Percentiles rank a stretch among this genome's conserved stretches.
phyloP scores from a whole-genome alignment of 208 protist species.

The Crithidia acanthocephali region DNA sequence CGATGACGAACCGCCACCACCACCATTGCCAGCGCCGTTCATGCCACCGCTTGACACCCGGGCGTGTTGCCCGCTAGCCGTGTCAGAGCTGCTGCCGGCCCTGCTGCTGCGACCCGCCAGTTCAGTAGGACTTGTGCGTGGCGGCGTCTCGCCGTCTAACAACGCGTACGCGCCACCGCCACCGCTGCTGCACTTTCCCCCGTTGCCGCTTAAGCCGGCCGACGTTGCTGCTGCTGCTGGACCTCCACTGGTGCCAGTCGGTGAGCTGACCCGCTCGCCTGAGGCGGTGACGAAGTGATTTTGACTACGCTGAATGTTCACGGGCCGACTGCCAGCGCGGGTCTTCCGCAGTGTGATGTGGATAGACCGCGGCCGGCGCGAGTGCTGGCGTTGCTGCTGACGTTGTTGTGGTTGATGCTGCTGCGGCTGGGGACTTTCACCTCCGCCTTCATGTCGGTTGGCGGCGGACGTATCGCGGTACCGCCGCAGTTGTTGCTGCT shows the following conservation, averaged over 20 bases:
- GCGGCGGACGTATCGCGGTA: constrained; percentile 5
- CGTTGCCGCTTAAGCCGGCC: background rate
- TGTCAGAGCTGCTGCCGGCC: constrained; percentile 2
- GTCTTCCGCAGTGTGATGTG: constrained; percentile 45
- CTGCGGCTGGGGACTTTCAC: background rate
- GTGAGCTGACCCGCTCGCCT: constrained; percentile 6
- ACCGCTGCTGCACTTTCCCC: background rate
- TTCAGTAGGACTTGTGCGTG: background rate
- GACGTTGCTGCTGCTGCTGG: too few relatives aligned
- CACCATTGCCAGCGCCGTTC: background rate
- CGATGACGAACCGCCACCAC: constrained; percentile 11
- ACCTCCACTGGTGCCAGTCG: background rate
- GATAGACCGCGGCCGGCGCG: constrained; percentile 32
- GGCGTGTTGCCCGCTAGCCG: background rate
- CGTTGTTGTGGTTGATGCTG: constrained; percentile 5
- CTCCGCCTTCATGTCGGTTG: background rate
- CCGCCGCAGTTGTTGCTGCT: constrained; percentile 1
- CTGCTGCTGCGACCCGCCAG: background rate
- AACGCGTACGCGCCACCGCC: background rate
- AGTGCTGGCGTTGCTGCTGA: constrained; percentile 3
- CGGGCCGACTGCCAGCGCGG: constrained; percentile 38
- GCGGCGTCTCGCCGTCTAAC: background rate
- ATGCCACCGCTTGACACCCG: background rate
- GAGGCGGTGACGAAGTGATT: background rate
- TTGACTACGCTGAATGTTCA: constrained; percentile 28